phyloP scores from a whole-genome alignment of 768 basidiomycete genomes.

The Dendrothele bispora region DNA sequence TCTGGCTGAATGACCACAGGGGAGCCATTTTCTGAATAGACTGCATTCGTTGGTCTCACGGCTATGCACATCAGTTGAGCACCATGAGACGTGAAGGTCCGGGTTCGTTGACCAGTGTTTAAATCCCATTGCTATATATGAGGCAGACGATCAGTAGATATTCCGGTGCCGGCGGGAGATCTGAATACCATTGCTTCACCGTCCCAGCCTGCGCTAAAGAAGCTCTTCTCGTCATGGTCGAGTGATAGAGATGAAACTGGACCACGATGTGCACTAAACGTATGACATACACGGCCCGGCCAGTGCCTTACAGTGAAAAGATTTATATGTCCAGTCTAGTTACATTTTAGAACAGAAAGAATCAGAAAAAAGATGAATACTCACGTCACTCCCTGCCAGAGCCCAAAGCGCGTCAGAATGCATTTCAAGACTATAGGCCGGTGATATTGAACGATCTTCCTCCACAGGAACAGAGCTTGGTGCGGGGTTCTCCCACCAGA shows the following conservation, averaged over 20 bases:
- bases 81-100: constrained; percentile 78
- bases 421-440: constrained; percentile 89
- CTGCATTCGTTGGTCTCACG: constrained; percentile 61
- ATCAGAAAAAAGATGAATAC: constrained; percentile 25
- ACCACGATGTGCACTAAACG: constrained; percentile 72
- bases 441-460: constrained; percentile 55
- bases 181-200: constrained; percentile 72
- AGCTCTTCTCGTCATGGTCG: constrained; percentile 77
- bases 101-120: constrained; percentile 79
- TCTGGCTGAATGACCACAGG: constrained; percentile 8
- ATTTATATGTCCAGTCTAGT: constrained; percentile 86
- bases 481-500: constrained; percentile 87
- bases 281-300: constrained; percentile 75
- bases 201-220: constrained; percentile 95
- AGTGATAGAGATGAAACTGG: constrained; percentile 86
- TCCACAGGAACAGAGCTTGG: constrained; percentile 27
- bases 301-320: constrained; percentile 92
- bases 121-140: constrained; percentile 99
- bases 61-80: constrained; percentile 83
- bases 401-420: constrained; percentile 95
- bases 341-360: constrained; percentile 14
- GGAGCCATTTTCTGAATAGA: constrained; percentile 29
- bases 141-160: neutral
- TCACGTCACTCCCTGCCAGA: constrained; percentile 82
- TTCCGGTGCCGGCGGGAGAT: neutral